phyloP scores from a whole-genome alignment of 1,139 yeast species.

The Yamadazyma trypodendri region DNA sequence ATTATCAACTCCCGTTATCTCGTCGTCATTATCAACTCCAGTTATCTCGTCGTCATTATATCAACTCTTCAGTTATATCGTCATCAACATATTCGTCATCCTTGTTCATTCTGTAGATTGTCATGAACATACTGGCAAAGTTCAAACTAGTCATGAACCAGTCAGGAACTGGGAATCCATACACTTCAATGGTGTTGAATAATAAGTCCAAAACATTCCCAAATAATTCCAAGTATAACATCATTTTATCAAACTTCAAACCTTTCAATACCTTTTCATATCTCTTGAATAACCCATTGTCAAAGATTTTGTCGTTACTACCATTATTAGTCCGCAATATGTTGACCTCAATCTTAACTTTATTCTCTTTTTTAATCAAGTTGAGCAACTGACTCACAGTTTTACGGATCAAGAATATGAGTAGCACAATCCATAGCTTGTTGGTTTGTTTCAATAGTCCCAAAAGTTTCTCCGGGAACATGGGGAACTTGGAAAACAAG shows the following conservation, averaged over 20 bases:
- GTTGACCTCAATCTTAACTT: slow-evolving; percentile 37
- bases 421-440: slow-evolving; percentile 44
- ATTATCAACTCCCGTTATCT: too few species aligned
- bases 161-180: slow-evolving; percentile 37
- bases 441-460: slow-evolving; percentile 43
- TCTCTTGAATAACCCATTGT: slow-evolving; percentile 29
- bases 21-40: too few species aligned
- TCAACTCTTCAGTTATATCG: slow-evolving; percentile 45
- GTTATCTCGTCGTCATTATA: too few species aligned
- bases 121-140: slow-evolving; percentile 48
- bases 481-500: slow-evolving; percentile 42
- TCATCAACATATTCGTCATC: slow-evolving; percentile 51
- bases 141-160: slow-evolving; percentile 47
- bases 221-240: slow-evolving; percentile 42
- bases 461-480: slow-evolving; percentile 38
- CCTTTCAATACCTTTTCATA: slow-evolving; percentile 45
- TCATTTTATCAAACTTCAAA: slow-evolving; percentile 44
- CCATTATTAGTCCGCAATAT: slow-evolving; percentile 26
- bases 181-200: slow-evolving; percentile 43
- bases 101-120: slow-evolving; percentile 51
- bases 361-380: slow-evolving; percentile 38
- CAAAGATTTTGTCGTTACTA: slow-evolving; percentile 24
- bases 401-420: slow-evolving; percentile 43
- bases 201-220: slow-evolving; percentile 45
- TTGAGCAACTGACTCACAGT: slow-evolving; percentile 45